These are phyloP conservation scores for Neospermospora avenae DNA, from an alignment of 2,329 filamentous ascomycete genomes.

Conservation along the genomic window DNA sequence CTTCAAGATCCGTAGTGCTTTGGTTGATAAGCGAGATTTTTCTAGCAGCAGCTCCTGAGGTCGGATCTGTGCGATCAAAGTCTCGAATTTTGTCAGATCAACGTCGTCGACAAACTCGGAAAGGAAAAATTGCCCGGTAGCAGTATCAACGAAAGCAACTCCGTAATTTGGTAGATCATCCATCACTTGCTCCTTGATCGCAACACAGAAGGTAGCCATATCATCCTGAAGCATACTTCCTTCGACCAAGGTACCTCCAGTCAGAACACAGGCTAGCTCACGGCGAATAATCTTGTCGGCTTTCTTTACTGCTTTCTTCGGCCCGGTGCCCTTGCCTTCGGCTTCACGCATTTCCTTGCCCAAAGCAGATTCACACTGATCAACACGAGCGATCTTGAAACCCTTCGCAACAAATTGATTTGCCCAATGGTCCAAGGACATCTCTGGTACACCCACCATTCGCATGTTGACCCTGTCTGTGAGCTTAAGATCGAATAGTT, in stretches of 20 bases:
- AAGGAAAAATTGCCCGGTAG: constrained; percentile 93
- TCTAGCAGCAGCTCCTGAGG: constrained; percentile 88
- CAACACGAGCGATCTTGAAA: constrained; percentile 93
- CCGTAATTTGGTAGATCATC: constrained; percentile 82
- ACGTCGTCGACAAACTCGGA: constrained; percentile 88
- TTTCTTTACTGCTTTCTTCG: constrained; percentile 50
- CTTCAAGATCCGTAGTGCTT: constrained; percentile 87
- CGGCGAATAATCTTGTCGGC: constrained; percentile 89
- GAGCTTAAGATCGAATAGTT: constrained; percentile 95
- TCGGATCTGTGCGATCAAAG: constrained; percentile 86
- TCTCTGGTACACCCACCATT: constrained; percentile 97
- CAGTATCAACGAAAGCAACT: constrained; percentile 90
- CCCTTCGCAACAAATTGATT: constrained; percentile 98
- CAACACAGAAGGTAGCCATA: constrained; percentile 93
- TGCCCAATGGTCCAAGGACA: constrained; percentile 93
- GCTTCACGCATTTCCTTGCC: constrained; percentile 99
- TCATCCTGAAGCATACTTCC: constrained; percentile 97
- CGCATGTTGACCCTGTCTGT: constrained; percentile 99
- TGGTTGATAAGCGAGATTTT: constrained; percentile 81
- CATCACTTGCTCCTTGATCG: constrained; percentile 77
- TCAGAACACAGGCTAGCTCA: constrained; percentile 87
- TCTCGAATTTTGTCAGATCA: constrained; percentile 96
- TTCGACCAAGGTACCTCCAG: constrained; percentile 88
- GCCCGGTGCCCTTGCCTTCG: constrained; percentile 48
- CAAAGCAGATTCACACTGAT: constrained; percentile 93